Evolutionary conservation across 768 basidiomycete species (phyloP).

Genomic region (Tricholoma flavovirens): DNA sequence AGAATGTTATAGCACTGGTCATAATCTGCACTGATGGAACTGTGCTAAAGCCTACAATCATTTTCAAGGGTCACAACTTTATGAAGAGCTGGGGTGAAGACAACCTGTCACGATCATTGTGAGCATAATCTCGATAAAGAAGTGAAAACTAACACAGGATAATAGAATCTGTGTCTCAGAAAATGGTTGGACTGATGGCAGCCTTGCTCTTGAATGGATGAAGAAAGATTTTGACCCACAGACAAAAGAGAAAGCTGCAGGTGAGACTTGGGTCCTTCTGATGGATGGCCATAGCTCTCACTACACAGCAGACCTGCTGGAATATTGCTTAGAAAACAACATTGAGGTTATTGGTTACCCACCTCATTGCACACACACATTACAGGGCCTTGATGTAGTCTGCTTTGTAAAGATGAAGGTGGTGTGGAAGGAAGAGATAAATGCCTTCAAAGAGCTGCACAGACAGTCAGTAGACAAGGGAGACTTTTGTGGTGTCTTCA

Average conservation of each 20-base stretch:
- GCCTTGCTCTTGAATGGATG: slow-evolving; percentile 20
- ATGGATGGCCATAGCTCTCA: slow-evolving; percentile 41
- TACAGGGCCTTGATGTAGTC: slow-evolving; percentile 40
- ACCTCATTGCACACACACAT: slow-evolving; percentile 33
- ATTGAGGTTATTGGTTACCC: slow-evolving; percentile 35
- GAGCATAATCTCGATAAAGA: no score
- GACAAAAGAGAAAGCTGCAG: slow-evolving; percentile 30
- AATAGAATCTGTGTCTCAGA: slow-evolving; percentile 21
- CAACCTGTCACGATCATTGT: no score
- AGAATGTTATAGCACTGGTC: no score
- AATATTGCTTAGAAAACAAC: slow-evolving; percentile 27
- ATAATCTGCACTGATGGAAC: no score
- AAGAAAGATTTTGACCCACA: slow-evolving; percentile 25
- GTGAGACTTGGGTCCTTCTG: slow-evolving; percentile 24
- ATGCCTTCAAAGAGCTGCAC: slow-evolving; percentile 19
- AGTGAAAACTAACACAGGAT: no score
- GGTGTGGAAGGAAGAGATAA: slow-evolving; percentile 9
- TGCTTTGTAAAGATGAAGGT: slow-evolving; percentile 37
- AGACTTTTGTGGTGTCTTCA: slow-evolving; percentile 9
- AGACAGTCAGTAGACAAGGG: slow-evolving; percentile 23
- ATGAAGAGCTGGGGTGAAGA: slow-evolving; percentile 25
- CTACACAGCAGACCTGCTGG: slow-evolving; percentile 26
- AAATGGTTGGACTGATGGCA: slow-evolving; percentile 29
- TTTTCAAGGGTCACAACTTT: slow-evolving; percentile 34
- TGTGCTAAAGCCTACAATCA: slow-evolving; percentile 28